Evolutionary conservation across 768 basidiomycete genomes (phyloP), one percentile per base, ranked within the genome.

Genomic region (Collybiopsis luxurians): DNA sequence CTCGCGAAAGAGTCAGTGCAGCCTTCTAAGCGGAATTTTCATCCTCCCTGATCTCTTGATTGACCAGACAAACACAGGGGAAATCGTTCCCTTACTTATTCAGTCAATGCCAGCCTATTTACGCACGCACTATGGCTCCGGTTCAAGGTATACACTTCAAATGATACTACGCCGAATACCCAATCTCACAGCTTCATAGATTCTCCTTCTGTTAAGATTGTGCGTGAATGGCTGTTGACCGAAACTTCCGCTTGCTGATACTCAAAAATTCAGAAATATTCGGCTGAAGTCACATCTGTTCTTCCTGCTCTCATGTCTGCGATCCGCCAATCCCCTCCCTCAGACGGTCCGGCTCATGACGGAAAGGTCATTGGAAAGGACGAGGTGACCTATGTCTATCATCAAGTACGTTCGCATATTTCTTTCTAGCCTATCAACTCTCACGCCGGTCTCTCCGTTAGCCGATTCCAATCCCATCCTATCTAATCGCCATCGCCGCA

Each of bases 81-180:
- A 92, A 92, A 61, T 73, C 75, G 19, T 89, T 90, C 67, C 87
- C 92, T 0, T 97, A 89, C 71, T 70, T 98, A 15, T 98, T 95
- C 75, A 93, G 91, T 58, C 95, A 97, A 64, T 92, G 89, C 64
- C 94, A 97, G 61, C 92, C 95, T 2, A 96, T 95, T 62, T 88
- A 95, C 66, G 90, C 90, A 2, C 84, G 95, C 27, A 80, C 86
- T 2, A 70, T 96, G 40, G 80, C 83, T 0, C 95, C 94, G 2
- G 65, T 92, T 56, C 93, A 95, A 80, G 89, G 89, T 84, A 36
- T 49, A 3, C 23, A 45, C 36, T 42, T 23, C 24, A 31, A 36
- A n/a, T 53, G n/a, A n/a, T n/a, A n/a, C 26, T 43, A 42, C 13
- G 39, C 19, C 21, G 11, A 21, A 34, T 5, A 13, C 27, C 13